A percentile compares a stretch with the other conserved stretches of the same genome.
These are phyloP conservation scores for Aureobasidium pullulans DNA, from an alignment of 2,329 filamentous ascomycete genomes.

Conservation along the genomic window DNA sequence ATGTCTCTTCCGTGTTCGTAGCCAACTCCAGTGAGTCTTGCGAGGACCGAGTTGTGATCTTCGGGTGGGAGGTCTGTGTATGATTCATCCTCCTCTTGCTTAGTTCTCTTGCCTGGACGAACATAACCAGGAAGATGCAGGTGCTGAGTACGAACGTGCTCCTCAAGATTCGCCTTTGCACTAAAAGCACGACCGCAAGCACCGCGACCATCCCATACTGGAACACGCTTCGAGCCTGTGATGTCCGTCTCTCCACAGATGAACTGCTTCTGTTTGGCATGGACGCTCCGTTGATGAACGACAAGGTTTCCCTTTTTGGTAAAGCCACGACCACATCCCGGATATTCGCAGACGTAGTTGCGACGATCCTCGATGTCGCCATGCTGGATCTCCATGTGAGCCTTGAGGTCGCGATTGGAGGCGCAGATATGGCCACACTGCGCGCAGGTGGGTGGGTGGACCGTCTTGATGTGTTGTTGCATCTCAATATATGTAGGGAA, in stretches of 20 bases:
- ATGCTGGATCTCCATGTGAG: conserved; percentile 73
- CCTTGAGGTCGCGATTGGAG: conserved; percentile 60
- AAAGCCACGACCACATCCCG: conserved; percentile 67
- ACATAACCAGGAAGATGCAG: conserved; percentile 47
- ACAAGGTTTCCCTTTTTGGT: conserved; percentile 78
- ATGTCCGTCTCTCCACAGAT: conserved; percentile 68
- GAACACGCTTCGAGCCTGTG: conserved; percentile 47
- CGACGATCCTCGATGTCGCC: conserved; percentile 20
- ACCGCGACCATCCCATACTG: conserved; percentile 55
- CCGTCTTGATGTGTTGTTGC: conserved; percentile 63
- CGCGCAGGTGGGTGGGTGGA: conserved; percentile 65
- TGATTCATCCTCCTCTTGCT: conserved; percentile 34
- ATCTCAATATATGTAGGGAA: conserved; percentile 69
- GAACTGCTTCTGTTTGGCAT: conserved; percentile 66
- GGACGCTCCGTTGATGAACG: conserved; percentile 68
- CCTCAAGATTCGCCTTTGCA: conserved; percentile 70
- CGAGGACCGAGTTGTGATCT: conserved; percentile 12
- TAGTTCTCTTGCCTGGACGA: conserved; percentile 29
- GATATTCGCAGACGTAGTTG: conserved; percentile 56
- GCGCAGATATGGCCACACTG: conserved; percentile 65
- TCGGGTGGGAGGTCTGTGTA: conserved; percentile 19
- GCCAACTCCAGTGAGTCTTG: conserved; percentile 48
- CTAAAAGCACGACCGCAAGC: conserved; percentile 71
- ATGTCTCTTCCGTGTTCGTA: conserved; percentile 47
- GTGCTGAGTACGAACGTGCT: conserved; percentile 78